These are phyloP conservation scores for Taiozyma sp. DNA, from an alignment of 1,139 yeast species.

Conservation along the genomic window DNA sequence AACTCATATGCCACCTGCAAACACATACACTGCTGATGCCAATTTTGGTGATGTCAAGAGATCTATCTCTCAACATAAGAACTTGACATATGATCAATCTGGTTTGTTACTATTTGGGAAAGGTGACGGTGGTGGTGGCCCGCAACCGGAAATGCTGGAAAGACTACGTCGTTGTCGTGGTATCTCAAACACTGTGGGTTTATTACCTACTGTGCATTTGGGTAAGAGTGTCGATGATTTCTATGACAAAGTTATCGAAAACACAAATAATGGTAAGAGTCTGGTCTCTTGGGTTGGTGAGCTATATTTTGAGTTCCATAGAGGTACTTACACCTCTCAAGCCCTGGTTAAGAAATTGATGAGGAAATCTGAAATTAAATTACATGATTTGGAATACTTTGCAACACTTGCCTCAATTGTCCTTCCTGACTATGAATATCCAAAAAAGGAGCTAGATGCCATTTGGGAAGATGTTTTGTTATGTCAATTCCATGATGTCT, in stretches of 20 bases:
- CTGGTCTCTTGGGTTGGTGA: conserved; percentile 93
- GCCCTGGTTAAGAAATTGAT: conserved; percentile 79
- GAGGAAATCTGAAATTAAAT: conserved; percentile 70
- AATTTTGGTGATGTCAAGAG: conserved; percentile 89
- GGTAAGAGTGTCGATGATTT: conserved; percentile 74
- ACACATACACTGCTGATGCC: conserved; percentile 91
- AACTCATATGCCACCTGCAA: conserved; percentile 97
- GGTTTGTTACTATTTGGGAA: conserved; percentile 83
- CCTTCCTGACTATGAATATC: conserved; percentile 56
- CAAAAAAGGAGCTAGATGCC: conserved; percentile 57
- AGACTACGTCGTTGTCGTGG: conserved; percentile 91
- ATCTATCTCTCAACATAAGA: conserved; percentile 77
- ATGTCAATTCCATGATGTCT: conserved; percentile 94
- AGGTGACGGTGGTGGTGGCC: conserved; percentile 99
- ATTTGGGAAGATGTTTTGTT: conserved; percentile 87
- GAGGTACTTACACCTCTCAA: conserved; percentile 96
- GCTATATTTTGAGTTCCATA: conserved; percentile 88
- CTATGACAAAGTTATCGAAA: conserved; percentile 58
- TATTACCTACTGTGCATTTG: conserved; percentile 72
- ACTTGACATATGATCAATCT: conserved; percentile 71
- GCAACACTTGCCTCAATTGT: conserved; percentile 72
- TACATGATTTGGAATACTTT: conserved; percentile 82
- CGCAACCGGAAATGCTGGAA: conserved; percentile 89
- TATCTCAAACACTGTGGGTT: conserved; percentile 74
- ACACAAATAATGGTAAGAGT: conserved; percentile 58